Base-by-base conservation (phyloP, 805 yeast genomes). In the Ogataea zsoltii region DNA sequence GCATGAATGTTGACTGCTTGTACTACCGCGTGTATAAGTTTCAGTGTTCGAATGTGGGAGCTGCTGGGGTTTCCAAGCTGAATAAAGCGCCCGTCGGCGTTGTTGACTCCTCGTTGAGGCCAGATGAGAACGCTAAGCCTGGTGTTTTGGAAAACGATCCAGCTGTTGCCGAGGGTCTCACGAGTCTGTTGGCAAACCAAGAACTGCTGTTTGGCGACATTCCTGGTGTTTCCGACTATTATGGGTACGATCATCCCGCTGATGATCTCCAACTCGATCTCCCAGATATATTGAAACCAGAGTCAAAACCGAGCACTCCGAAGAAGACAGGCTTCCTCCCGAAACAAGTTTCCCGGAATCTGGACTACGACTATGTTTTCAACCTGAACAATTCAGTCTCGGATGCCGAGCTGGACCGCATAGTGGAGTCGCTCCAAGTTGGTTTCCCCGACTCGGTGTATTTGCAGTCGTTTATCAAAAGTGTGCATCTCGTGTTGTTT, bases 1-100 rank as follows among this genome's bases (percentile, higher is more conserved):
- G 65, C 19, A 45, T 68, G 14, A 60, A 61, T 12, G 60, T 62
- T 39, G 56, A 61, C 5, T 71, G 75, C 48, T 55, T 60, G 1
- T 71, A 71, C 44, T 57, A 61, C 38, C 57, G 66, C 31, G 48
- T 50, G 15, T 57, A 52, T 52, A 64, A 61, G 42, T 55, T 56
- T 33, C 63, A 64, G 30, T 50, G 55, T 17, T 39, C 50, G 2
- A 48, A 44, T 17, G 31, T 31, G 2, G 33, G 36, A 9, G 25
- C 25, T 21, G 5, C 25, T 5, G 25, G 25, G 5, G 9, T 21
- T 21, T 9, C 25, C n/a, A 26, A 15, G 16, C 17, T 33, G 17
- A 26, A 29, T 21, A 21, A 9, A 21, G 5, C 25, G 25, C 25
- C 25, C 9, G 25, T 21, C 9, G 7, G 25, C 7, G 25, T 9